phyloP scores from a whole-genome alignment of 78 protist species.

The Tieghemostelium lacteum region DNA sequence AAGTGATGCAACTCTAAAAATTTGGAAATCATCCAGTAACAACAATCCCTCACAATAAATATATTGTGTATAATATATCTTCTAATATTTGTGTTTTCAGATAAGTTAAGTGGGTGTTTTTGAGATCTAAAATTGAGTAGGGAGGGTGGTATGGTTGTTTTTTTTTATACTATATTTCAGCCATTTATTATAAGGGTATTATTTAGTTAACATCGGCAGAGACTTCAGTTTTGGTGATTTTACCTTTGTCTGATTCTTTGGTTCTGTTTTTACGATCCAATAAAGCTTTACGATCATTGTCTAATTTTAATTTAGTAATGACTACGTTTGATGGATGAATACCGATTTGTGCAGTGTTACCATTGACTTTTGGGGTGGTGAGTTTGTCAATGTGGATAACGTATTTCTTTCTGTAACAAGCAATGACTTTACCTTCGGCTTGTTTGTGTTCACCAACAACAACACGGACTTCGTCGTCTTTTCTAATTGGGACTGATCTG shows the following conservation, averaged over 20 bases:
- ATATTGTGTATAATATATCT: neutral
- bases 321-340: constrained; percentile 90
- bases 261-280: constrained; percentile 90
- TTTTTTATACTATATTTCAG: constrained; percentile 5
- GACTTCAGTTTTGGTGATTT: constrained; percentile 73
- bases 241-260: constrained; percentile 85
- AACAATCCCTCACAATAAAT: neutral
- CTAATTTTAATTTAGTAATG: constrained; percentile 97
- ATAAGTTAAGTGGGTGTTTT: too few relatives aligned
- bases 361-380: constrained; percentile 95
- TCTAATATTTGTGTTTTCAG: neutral
- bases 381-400: constrained; percentile 96
- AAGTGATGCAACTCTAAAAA: constrained; percentile 44
- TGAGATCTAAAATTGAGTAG: too few relatives aligned
- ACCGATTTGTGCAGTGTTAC: constrained; percentile 90
- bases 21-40: constrained; percentile 53
- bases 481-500: constrained; percentile 98
- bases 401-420: constrained; percentile 96
- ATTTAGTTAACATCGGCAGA: constrained; percentile 80
- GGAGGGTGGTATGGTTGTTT: neutral
- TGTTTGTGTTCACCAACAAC: constrained; percentile 94
- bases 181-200: neutral
- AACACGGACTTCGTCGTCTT: constrained; percentile 98
- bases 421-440: constrained; percentile 91
- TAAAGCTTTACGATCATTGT: constrained; percentile 95